A percentile compares a stretch with the other conserved stretches of the same genome.
These are phyloP conservation scores for Calocybe gangraenosa DNA, from an alignment of 768 basidiomycete genomes.

Conservation along the genomic window DNA sequence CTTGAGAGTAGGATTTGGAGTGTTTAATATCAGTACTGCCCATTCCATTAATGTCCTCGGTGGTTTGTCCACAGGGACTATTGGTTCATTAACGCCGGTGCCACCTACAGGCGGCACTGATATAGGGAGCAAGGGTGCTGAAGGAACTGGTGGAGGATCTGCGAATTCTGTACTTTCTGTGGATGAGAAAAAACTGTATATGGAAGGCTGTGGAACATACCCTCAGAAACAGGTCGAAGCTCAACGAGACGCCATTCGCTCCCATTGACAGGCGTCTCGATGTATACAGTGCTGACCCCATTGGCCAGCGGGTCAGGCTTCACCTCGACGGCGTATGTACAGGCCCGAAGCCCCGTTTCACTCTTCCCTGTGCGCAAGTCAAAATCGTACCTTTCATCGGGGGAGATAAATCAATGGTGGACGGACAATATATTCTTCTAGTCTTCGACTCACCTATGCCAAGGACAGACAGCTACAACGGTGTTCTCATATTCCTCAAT, in stretches of 20 bases:
- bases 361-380: slow-evolving; percentile 66
- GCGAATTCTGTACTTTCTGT: slow-evolving; percentile 46
- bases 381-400: slow-evolving; percentile 60
- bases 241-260: slow-evolving; percentile 63
- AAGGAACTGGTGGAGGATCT: slow-evolving; percentile 49
- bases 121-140: slow-evolving; percentile 15
- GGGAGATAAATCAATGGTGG: not conserved
- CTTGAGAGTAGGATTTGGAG: slow-evolving; percentile 64
- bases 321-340: slow-evolving; percentile 60
- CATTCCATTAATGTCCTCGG: slow-evolving; percentile 74
- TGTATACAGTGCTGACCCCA: slow-evolving; percentile 46
- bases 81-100: slow-evolving; percentile 31
- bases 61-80: slow-evolving; percentile 44
- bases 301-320: slow-evolving; percentile 30
- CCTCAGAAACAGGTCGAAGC: slow-evolving; percentile 69
- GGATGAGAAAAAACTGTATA: not conserved
- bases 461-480: slow-evolving; percentile 67
- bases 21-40: slow-evolving; percentile 77
- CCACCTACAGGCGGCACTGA: slow-evolving; percentile 7
- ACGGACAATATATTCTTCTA: not conserved
- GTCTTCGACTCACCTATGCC: slow-evolving; percentile 51
- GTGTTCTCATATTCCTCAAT: slow-evolving; percentile 65
- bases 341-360: slow-evolving; percentile 64
- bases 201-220: slow-evolving; percentile 23
- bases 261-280: slow-evolving; percentile 53